These are phyloP conservation scores for Leccinum subgranulosum DNA, from an alignment of 768 basidiomycete species.

Conservation along the genomic window DNA sequence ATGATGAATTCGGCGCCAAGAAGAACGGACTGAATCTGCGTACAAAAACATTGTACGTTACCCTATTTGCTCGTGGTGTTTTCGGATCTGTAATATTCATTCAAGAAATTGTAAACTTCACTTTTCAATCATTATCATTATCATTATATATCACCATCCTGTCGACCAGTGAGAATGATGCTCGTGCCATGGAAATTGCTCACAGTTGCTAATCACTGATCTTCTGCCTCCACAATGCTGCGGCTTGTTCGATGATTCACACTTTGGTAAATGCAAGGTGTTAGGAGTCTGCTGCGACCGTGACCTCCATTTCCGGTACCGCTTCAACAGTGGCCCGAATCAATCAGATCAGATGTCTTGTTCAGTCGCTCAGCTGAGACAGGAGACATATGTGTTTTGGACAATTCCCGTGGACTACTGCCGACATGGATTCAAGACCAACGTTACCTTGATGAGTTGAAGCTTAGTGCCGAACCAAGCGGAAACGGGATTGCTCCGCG, in stretches of 20 bases:
- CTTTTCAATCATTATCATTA: neutral
- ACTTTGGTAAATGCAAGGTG: neutral
- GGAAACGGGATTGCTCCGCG: neutral
- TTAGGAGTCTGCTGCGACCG: neutral
- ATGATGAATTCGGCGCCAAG: neutral
- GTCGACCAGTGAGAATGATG: neutral
- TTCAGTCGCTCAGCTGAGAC: neutral
- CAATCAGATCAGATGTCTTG: neutral
- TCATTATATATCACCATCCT: neutral
- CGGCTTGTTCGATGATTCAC: neutral
- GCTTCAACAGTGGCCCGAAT: neutral
- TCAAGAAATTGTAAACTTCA: constrained; percentile 2
- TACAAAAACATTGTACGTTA: constrained; percentile 2
- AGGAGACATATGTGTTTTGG: neutral
- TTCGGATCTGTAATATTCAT: neutral
- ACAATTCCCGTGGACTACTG: neutral
- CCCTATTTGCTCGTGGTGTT: neutral
- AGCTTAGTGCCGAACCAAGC: neutral
- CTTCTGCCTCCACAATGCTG: neutral
- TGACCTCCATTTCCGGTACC: neutral
- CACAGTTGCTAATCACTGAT: neutral
- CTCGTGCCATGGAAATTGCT: neutral
- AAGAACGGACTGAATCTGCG: neutral
- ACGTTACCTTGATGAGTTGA: neutral
- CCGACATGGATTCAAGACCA: neutral